Evolutionary conservation across 2,329 filamentous ascomycete genomes (phyloP).

Genomic region (Penicillium polonicum): DNA sequence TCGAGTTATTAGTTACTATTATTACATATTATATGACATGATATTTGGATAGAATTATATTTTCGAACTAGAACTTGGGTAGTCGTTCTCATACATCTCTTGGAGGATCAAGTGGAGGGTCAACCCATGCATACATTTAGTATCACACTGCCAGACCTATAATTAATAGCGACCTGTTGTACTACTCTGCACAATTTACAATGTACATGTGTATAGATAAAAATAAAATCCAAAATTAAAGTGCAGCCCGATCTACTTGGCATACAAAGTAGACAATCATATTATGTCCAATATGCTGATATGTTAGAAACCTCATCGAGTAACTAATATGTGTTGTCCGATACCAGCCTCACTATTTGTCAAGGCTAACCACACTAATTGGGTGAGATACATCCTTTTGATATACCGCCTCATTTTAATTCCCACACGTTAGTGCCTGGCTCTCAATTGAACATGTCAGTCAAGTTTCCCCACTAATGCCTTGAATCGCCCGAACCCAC

Average conservation of each 20-base stretch:
- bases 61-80: background rate
- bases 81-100: background rate
- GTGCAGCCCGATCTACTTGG: background rate
- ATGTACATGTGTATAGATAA: background rate
- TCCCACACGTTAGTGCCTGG: constrained; percentile 6
- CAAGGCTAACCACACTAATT: background rate
- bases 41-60: background rate
- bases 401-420: background rate
- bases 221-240: background rate
- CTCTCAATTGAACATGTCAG: constrained; percentile 25
- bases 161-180: background rate
- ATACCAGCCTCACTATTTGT: constrained; percentile 14
- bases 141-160: background rate
- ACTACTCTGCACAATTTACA: background rate
- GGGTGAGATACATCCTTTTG: background rate
- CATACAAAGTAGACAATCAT: constrained; percentile 2
- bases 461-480: constrained; percentile 8
- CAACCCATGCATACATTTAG: background rate
- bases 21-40: background rate
- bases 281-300: background rate
- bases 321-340: constrained; percentile 3
- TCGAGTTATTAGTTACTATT: background rate
- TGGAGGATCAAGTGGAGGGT: background rate
- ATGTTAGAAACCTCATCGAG: constrained; percentile 1
- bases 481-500: constrained; percentile 20